Evolutionary conservation across 108 stramenopile species (phyloP).

Genomic region (Cyclotella cryptica): DNA sequence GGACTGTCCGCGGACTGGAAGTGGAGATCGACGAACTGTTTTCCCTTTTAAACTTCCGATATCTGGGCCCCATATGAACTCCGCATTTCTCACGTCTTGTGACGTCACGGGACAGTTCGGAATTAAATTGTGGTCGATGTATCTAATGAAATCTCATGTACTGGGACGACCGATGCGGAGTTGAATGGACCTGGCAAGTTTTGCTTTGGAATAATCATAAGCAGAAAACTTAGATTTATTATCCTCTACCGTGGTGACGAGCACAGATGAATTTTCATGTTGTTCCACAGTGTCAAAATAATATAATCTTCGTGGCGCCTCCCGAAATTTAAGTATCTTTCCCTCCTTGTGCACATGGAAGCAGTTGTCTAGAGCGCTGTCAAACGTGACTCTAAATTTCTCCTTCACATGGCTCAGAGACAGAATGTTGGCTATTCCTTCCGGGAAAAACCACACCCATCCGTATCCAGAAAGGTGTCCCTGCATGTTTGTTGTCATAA

Average conservation of each 20-base stretch:
- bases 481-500: no score
- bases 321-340: not conserved
- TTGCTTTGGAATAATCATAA: not conserved
- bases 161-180: no score
- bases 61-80: slow-evolving; percentile 2
- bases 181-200: not conserved
- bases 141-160: not conserved
- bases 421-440: not conserved
- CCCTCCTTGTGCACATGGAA: not conserved
- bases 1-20: not conserved
- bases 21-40: not conserved
- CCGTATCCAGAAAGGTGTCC: not conserved
- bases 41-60: not conserved
- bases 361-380: not conserved
- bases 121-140: not conserved
- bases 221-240: not conserved
- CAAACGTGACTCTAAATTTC: not conserved
- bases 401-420: not conserved
- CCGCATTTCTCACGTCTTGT: not conserved
- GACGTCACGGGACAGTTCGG: not conserved
- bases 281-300: not conserved
- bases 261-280: not conserved
- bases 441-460: not conserved
- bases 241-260: not conserved
- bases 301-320: not conserved